Base-by-base conservation (phyloP, 306 rosid genomes). In the Rosa rugosa region DNA sequence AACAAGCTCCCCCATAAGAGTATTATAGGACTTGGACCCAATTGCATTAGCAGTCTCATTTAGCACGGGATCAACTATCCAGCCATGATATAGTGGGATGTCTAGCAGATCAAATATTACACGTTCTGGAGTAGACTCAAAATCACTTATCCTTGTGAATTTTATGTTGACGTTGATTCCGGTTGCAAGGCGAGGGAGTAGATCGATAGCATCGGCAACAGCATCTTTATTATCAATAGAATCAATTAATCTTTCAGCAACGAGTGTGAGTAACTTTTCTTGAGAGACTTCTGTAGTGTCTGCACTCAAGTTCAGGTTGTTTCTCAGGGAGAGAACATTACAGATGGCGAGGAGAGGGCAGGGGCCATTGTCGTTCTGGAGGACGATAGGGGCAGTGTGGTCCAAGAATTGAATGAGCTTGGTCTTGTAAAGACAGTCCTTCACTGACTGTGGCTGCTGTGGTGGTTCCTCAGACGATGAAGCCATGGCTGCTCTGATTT, bases 341-440 rank as follows among this genome's bases (percentile, higher is more conserved):
- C 99, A 96, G 75, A 96, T 96, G 69, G 99, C 98, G 85, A 96
- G 99, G 65, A 96, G 99, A 54, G 99, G 99, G 54, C 99, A 96
- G 36, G 99, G 99, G 76, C 99, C 99, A 88, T 96, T 96, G 85
- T 96, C 99, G 85, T 96, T 96, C 76, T 96, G 99, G 62, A 96
- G 94, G 44, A 96, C 86, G 88, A 96, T 88, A 22, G 99, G 99
- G 44, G 90, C 85, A 31, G 96, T 85, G 73, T 98, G 98, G 14
- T 97, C 98, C 0, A 96, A 88, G 79, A 96, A 96, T 70, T 93
- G 94, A 83, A 96, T 85, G 73, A 89, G 74, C 82, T 96, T 96
- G 76, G 99, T 93, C 81, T 87, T 96, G 89, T 96, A 85, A 20
- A 90, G 31, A 73, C 86, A 91, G 70, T 93, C 98, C 44, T 91